Conservation (phyloP, 768 basidiomycete genomes). For the Chiua virens region DNA sequence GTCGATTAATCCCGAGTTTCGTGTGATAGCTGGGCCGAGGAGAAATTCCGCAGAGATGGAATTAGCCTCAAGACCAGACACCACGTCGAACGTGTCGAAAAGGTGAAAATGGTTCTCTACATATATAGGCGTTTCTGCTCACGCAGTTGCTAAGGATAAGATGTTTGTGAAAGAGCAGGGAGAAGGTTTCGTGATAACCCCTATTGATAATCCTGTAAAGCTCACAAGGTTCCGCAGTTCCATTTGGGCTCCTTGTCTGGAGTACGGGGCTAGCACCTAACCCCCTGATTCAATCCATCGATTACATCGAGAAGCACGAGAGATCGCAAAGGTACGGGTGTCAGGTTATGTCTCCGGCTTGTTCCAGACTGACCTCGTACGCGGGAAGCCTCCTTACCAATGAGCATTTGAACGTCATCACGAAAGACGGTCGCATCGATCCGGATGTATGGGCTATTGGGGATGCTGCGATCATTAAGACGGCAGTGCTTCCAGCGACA, state of each 20-base stretch:
- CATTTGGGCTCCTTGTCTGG: conserved; percentile 85
- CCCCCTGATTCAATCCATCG: conserved; percentile 65
- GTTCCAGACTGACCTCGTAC: conserved; percentile 8
- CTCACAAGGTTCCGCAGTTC: conserved; percentile 45
- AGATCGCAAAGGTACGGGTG: conserved; percentile 50
- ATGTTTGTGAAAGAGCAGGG: conserved; percentile 72
- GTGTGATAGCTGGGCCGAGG: conserved; percentile 57
- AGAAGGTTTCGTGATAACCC: conserved; percentile 46
- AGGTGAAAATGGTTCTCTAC: conserved; percentile 36
- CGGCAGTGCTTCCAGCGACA: conserved; percentile 70
- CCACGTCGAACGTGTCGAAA: conserved; percentile 69
- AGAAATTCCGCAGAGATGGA: conserved; percentile 71
- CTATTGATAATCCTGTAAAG: conserved; percentile 1
- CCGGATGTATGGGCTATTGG: conserved; percentile 81
- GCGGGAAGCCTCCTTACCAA: conserved; percentile 46
- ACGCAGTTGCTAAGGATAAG: conserved; percentile 44
- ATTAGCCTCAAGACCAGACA: conserved; percentile 71
- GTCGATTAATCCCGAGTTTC: conserved; percentile 1
- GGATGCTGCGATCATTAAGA: conserved; percentile 65
- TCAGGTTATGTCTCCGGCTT: conserved; percentile 31
- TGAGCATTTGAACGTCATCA: conserved; percentile 60
- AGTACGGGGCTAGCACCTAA: conserved; percentile 84
- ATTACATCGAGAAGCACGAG: conserved; percentile 58
- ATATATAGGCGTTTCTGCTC: conserved; percentile 10
- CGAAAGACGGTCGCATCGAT: conserved; percentile 51